Evolutionary conservation across 208 protist genomes (phyloP), one percentile per base, ranked within the genome.

Genomic region (Plasmodiophora brassicae): DNA sequence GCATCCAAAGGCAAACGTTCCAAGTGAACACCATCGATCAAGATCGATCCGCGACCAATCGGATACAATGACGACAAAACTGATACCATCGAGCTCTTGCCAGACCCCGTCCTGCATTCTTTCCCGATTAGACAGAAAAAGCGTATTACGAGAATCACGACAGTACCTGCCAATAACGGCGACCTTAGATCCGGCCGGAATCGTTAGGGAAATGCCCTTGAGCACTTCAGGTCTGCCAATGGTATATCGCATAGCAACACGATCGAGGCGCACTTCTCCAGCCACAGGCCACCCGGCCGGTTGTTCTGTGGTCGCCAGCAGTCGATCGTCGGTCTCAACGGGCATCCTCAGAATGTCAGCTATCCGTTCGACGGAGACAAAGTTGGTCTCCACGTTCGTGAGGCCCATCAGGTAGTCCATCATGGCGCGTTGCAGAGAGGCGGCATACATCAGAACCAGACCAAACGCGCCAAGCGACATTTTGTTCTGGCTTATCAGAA

Each of bases 361-460:
- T n/a, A 92, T n/a, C 10, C 90, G 60, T 65, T 91, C 89, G 41
- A 92, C 90, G 0, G 89, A 90, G 43, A 92, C 88, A 22, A 92
- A 88, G 39, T 90, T 39, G 22, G 85, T 91, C 87, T 92, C 90
- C 36, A 92, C n/a, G n/a, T 46, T n/a, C 0, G 90, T 92, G 25
- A 91, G 38, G 8, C 53, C 32, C 50, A 86, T 90, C 53, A 92
- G 71, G 32, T 87, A 90, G 35, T 92, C 89, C 91, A 92, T 92
- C 54, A 65, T 39, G 22, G 90, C 89, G 38, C 90, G 84, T 39
- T 92, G 90, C 71, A 92, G 46, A 32, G 22, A 35, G 1, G 41
- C 84, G 0, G 90, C 90, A 39, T 92, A 91, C 38, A 91, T 38
- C 1, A 92, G 90, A 32, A 91, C 90, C 53, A 92, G 88, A 8